Base-by-base conservation (phyloP, 495 filamentous ascomycete species). In the Elasticomyces elasticus region DNA sequence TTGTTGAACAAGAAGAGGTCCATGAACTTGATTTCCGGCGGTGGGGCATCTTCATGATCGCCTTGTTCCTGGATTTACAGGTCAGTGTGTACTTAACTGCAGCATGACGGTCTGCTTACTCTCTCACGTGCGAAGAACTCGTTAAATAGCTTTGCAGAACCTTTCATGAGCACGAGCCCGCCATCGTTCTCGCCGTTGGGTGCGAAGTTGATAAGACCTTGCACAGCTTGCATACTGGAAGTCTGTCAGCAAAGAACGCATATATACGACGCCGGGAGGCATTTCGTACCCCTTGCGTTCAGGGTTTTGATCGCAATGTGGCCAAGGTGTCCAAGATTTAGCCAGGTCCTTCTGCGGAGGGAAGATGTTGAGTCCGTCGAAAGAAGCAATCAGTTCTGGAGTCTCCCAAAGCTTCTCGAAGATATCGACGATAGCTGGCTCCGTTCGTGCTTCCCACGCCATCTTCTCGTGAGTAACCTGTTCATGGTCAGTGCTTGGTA, bases 291-390 rank as follows among this genome's bases (percentile, higher is more conserved):
- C 71, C 38, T 63, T 68, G 31, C 69, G 68, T 9, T 57, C 48
- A 2, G 71, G 71, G 48, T 67, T 64, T 55, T 76, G 73, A 42
- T 76, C 73, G 46, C 69, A 66, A 53, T 76, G 73, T 1, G 72
- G 72, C 73, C 73, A 76, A 5, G 73, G 73, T 22, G 64, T 69
- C 10, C 9, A 10, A n/a, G n/a, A 33, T 15, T 15, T 7, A 10
- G 11, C 11, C 19, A 47, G 17, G 24, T 47, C 43, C 17, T 47
- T 47, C 11, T 22, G 43, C 23, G 10, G 43, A 6, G 43, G 43
- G 10, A 47, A 25, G 43, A 64, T 33, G 68, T 71, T 71, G 51
- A 71, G 42, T 0, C 64, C 68, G 27, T 73, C 69, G 56, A 73
- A 73, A 1, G 68, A 71, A 17, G 17, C 44, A 23, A 73, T 51